A percentile compares a stretch with the other conserved stretches of the same genome.
Conservation (phyloP, 2,329 filamentous ascomycete genomes). For the Trichoderma polysporum region DNA sequence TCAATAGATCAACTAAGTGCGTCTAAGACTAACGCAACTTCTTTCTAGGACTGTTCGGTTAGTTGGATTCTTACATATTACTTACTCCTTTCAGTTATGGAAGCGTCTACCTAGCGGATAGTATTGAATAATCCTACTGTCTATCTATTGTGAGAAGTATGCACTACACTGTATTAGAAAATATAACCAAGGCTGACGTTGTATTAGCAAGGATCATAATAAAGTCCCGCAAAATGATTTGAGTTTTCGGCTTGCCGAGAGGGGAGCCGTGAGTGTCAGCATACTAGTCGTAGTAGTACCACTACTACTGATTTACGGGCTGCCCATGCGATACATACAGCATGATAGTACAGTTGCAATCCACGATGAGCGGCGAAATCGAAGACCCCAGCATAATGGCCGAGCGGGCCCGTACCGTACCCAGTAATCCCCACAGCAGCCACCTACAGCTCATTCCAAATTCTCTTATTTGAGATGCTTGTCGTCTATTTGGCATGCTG, state of each 20-base stretch:
- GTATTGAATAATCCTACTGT: neutral
- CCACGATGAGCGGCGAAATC: neutral
- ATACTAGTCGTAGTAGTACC: no score
- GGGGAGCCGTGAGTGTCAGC: neutral
- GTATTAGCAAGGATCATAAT: neutral
- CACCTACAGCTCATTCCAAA: conserved; percentile 21
- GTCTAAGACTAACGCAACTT: neutral
- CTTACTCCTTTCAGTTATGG: neutral
- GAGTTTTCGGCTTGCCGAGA: conserved; percentile 3
- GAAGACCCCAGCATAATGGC: neutral
- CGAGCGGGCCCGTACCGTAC: neutral
- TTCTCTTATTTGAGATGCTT: neutral
- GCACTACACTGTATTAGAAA: neutral
- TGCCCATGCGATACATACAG: neutral
- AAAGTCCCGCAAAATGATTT: conserved; percentile 15
- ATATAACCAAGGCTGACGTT: neutral
- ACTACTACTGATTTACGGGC: neutral
- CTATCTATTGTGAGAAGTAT: neutral
- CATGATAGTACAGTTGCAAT: neutral
- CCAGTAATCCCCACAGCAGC: neutral
- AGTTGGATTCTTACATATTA: neutral
- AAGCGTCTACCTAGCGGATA: neutral
- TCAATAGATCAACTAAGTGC: neutral
- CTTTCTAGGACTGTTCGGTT: neutral
- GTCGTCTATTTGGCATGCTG: neutral